Evolutionary conservation across 306 rosid species (phyloP).

Genomic region (Quillaja saponaria): DNA sequence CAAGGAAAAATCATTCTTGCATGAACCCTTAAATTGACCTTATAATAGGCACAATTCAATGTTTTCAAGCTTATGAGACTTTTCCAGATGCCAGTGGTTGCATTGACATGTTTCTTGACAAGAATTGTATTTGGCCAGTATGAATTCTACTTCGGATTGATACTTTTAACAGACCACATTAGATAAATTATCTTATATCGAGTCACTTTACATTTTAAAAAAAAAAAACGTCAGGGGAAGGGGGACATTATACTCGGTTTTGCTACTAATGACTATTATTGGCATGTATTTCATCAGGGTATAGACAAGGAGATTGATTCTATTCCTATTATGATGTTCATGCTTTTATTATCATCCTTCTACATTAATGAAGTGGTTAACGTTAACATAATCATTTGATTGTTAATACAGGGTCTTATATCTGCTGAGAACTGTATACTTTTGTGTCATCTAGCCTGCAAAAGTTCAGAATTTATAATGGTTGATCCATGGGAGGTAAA

Average conservation of each 20-base stretch:
- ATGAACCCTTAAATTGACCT: constrained; percentile 5
- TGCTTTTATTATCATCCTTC: constrained; percentile 5
- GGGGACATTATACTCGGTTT: too few relatives aligned
- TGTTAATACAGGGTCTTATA: constrained; percentile 56
- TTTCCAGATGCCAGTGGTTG: neutral
- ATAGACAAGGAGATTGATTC: constrained; percentile 8
- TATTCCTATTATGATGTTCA: neutral
- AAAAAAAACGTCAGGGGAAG: too few relatives aligned
- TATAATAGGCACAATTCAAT: constrained; percentile 1
- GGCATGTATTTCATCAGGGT: neutral
- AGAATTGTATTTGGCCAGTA: neutral
- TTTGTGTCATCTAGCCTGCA: constrained; percentile 68
- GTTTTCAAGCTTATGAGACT: too few relatives aligned
- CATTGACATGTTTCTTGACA: neutral
- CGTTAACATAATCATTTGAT: constrained; percentile 23
- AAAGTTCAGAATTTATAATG: constrained; percentile 78
- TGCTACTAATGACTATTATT: too few relatives aligned
- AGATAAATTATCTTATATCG: too few relatives aligned
- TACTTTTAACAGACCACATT: too few relatives aligned
- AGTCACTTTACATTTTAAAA: too few relatives aligned
- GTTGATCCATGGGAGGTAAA: constrained; percentile 97
- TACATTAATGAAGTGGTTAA: constrained; percentile 10
- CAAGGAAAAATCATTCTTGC: constrained; percentile 14
- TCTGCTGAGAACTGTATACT: constrained; percentile 72
- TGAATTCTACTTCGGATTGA: too few relatives aligned